Evolutionary conservation across 768 basidiomycete species (phyloP).

Genomic region (Leccinum uliginosum): DNA sequence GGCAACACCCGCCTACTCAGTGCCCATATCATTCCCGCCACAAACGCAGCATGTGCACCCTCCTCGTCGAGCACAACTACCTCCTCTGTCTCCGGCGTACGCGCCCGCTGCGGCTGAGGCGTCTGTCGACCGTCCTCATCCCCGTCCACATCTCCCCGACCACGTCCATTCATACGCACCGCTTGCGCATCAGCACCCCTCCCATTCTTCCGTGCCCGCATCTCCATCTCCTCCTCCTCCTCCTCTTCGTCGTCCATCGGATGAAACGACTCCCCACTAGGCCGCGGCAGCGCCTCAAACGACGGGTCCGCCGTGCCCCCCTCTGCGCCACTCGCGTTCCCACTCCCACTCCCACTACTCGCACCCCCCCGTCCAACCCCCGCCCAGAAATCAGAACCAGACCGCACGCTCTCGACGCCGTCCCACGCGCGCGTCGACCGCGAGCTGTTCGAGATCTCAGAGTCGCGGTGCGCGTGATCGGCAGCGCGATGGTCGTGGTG

Average conservation of each 20-base stretch:
- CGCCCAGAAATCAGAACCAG: slow-evolving; percentile 77
- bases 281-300: no score
- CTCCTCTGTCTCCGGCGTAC: slow-evolving; percentile 22
- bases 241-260: slow-evolving; percentile 28
- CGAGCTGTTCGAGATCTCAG: slow-evolving; percentile 14
- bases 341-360: no score
- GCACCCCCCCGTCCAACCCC: slow-evolving; percentile 19
- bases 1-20: slow-evolving; percentile 68
- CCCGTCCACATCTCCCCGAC: slow-evolving; percentile 13
- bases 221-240: background rate
- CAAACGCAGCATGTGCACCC: slow-evolving; percentile 77
- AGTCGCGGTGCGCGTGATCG: slow-evolving; percentile 18
- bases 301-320: no score
- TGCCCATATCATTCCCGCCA: slow-evolving; percentile 86
- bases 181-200: no score
- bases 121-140: slow-evolving; percentile 24
- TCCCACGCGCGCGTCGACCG: slow-evolving; percentile 14
- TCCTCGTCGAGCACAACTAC: slow-evolving; percentile 57
- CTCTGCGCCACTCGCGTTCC: no score
- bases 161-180: no score
- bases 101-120: slow-evolving; percentile 17
- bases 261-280: slow-evolving; percentile 16
- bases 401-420: slow-evolving; percentile 47
- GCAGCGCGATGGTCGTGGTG: background rate
- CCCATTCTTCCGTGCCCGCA: no score